Evolutionary conservation across 176 grass and related monocot genomes (phyloP).

Genomic region (Oryza officinalis): DNA sequence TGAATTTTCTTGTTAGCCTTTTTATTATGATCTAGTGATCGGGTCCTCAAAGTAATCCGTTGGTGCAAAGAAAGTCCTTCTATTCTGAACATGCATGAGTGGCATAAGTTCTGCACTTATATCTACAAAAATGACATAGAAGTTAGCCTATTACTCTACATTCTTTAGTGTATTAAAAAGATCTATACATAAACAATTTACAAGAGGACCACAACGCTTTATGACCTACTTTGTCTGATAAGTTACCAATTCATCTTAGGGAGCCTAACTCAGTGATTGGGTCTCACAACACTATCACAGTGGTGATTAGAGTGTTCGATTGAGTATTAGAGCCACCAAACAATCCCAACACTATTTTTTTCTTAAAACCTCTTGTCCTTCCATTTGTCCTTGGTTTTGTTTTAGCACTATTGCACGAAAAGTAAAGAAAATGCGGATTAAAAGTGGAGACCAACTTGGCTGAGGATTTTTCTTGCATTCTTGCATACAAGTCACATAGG

Average conservation of each 20-base stretch:
- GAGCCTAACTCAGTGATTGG: conserved; percentile 22
- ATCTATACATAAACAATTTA: neutral
- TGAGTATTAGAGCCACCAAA: conserved; percentile 8
- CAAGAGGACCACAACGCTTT: neutral
- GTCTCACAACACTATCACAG: neutral
- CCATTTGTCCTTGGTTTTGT: neutral
- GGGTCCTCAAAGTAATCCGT: neutral
- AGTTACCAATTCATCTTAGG: conserved; percentile 16
- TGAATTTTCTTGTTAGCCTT: neutral
- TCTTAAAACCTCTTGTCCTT: neutral
- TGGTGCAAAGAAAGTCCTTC: conserved; percentile 16
- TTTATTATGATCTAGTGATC: neutral
- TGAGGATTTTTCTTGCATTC: conserved; percentile 1
- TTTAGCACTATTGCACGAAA: neutral
- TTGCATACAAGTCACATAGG: conserved; percentile 19
- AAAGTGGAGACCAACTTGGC: conserved; percentile 10
- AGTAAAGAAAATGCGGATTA: neutral
- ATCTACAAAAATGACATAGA: neutral
- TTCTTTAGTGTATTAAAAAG: conserved; percentile 10
- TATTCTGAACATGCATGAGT: conserved; percentile 17
- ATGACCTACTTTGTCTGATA: neutral
- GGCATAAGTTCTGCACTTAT: neutral
- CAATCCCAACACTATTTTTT: neutral
- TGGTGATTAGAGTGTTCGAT: neutral
- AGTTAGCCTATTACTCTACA: neutral